These are phyloP conservation scores for Solanum piurae DNA, from an alignment of 257 asterid species.

Conservation along the genomic window DNA sequence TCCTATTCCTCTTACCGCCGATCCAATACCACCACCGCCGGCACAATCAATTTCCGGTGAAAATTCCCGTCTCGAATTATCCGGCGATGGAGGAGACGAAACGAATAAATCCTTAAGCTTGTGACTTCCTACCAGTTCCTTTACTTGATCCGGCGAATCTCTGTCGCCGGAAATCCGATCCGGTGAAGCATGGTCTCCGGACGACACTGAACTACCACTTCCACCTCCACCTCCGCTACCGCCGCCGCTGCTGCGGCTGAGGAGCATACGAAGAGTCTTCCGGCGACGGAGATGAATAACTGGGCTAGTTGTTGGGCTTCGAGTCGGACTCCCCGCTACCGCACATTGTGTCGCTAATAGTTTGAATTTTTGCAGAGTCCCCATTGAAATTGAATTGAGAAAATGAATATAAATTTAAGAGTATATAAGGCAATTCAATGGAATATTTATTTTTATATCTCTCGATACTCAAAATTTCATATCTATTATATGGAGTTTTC, in stretches of 20 bases:
- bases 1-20: slow-evolving; percentile 4
- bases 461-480: background rate
- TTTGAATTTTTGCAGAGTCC: slow-evolving; percentile 84
- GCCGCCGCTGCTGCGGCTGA: slow-evolving; percentile 35
- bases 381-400: slow-evolving; percentile 17
- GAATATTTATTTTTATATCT: background rate
- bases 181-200: slow-evolving; percentile 17
- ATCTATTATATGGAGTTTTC: background rate
- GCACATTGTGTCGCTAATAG: slow-evolving; percentile 68
- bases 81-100: slow-evolving; percentile 30
- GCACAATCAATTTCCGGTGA: slow-evolving; percentile 3
- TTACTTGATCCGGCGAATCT: slow-evolving; percentile 18
- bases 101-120: slow-evolving; percentile 53
- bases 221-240: background rate
- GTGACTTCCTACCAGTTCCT: slow-evolving; percentile 19
- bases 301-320: slow-evolving; percentile 83
- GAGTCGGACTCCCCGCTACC: slow-evolving; percentile 67
- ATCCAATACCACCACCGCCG: slow-evolving; percentile 14
- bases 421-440: background rate
- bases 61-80: slow-evolving; percentile 24
- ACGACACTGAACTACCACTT: background rate
- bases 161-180: slow-evolving; percentile 20
- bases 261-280: slow-evolving; percentile 77
- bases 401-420: too few relatives aligned
- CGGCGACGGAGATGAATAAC: slow-evolving; percentile 85